These are phyloP conservation scores for Raffaelea deltoideospora DNA, from an alignment of 2,329 filamentous ascomycete genomes.

Conservation along the genomic window DNA sequence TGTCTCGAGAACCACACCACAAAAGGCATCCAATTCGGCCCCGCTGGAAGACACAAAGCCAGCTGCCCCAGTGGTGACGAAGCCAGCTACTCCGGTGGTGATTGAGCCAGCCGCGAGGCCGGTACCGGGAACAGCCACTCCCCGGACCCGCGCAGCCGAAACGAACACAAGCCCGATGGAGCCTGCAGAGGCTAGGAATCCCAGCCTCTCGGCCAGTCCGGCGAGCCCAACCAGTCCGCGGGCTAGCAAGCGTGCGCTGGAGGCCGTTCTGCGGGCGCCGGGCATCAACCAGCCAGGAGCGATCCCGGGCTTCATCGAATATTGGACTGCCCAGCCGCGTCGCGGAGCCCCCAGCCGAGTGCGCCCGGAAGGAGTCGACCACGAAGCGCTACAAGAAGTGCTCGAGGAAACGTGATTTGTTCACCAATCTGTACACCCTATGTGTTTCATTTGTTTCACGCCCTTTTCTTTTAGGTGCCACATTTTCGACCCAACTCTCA, in stretches of 20 bases:
- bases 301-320: constrained; percentile 55
- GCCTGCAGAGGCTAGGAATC: no score
- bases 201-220: constrained; percentile 3
- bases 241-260: constrained; percentile 10
- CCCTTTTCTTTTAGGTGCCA: no score
- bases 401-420: constrained; percentile 24
- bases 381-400: constrained; percentile 43
- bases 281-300: constrained; percentile 69
- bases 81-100: no score
- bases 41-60: no score
- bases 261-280: constrained; percentile 33
- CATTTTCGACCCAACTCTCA: no score
- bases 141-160: no score
- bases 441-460: no score
- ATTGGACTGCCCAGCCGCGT: constrained; percentile 33
- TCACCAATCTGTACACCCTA: no score
- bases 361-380: constrained; percentile 41
- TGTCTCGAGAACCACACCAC: no score
- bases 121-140: background rate
- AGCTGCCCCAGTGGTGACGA: no score
- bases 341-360: constrained; percentile 40
- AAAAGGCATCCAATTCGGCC: no score
- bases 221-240: background rate
- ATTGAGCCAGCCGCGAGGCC: background rate
- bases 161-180: no score